These are phyloP conservation scores for Oenanthe javanica DNA, from an alignment of 140 eudicot genomes.

Conservation along the genomic window DNA sequence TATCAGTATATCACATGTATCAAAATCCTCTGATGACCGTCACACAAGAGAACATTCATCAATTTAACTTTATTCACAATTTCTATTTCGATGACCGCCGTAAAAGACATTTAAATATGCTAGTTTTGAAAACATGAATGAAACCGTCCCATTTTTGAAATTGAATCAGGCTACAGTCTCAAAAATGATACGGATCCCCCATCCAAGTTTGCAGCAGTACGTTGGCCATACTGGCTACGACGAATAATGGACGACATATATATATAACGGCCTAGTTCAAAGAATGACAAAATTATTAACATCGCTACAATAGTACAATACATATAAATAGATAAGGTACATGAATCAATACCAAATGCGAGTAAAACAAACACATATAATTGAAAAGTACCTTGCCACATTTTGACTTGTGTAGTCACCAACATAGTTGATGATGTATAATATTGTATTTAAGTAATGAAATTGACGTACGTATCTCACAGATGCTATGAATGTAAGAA, in stretches of 20 bases:
- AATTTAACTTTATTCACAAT: no score
- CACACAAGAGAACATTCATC: no score
- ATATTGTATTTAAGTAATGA: conserved; percentile 1
- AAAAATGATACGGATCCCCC: no score
- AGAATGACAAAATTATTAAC: background rate
- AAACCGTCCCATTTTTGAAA: no score
- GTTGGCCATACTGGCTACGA: background rate
- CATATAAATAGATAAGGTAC: background rate
- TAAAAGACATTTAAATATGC: no score
- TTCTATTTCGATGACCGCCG: no score
- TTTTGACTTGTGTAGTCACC: conserved; percentile 1
- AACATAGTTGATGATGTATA: background rate
- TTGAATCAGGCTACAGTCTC: no score
- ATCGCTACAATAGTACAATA: background rate
- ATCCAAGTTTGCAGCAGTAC: background rate
- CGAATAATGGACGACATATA: background rate
- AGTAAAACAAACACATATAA: background rate
- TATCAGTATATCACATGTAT: no score
- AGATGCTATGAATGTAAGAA: background rate
- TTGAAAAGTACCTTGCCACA: background rate
- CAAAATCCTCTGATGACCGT: no score
- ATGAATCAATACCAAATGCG: background rate
- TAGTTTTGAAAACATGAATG: no score
- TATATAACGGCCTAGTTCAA: background rate
- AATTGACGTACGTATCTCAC: background rate